Percentiles rank a stretch among this genome's conserved stretches.
Conservation (phyloP, 2,329 filamentous ascomycete genomes). For the Trematosphaeria pertusa region DNA sequence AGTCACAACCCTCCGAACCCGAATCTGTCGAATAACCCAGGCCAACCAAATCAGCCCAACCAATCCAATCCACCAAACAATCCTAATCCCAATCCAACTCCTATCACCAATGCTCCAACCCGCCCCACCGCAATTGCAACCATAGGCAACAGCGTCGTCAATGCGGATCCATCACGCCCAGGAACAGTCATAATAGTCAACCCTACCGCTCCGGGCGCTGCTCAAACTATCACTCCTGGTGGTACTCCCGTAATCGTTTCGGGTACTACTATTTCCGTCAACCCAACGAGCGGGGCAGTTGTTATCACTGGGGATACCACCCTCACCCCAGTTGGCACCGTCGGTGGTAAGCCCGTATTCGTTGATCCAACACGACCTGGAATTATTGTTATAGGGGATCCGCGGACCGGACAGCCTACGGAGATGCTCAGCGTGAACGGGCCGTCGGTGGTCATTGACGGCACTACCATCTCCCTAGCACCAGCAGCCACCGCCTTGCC, state of each 20-base stretch:
- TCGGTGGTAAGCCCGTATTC: neutral
- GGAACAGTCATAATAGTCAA: conserved; percentile 1
- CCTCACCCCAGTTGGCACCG: neutral
- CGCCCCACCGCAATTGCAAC: neutral
- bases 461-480: neutral
- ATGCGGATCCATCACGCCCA: conserved; percentile 1
- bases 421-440: neutral
- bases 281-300: conserved; percentile 1
- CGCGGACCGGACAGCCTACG: neutral
- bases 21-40: neutral
- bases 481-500: neutral
- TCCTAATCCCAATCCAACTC: neutral
- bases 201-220: neutral
- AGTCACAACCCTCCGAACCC: neutral
- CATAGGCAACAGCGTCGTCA: conserved; percentile 3
- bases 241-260: neutral
- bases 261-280: neutral
- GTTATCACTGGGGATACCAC: neutral
- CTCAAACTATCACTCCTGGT: neutral
- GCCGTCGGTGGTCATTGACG: neutral
- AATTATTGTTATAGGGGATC: neutral
- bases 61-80: conserved; percentile 1
- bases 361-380: neutral
- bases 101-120: neutral
- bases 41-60: neutral